These are phyloP conservation scores for Citrullus mucosospermus DNA, from an alignment of 306 rosid species.

Conservation along the genomic window DNA sequence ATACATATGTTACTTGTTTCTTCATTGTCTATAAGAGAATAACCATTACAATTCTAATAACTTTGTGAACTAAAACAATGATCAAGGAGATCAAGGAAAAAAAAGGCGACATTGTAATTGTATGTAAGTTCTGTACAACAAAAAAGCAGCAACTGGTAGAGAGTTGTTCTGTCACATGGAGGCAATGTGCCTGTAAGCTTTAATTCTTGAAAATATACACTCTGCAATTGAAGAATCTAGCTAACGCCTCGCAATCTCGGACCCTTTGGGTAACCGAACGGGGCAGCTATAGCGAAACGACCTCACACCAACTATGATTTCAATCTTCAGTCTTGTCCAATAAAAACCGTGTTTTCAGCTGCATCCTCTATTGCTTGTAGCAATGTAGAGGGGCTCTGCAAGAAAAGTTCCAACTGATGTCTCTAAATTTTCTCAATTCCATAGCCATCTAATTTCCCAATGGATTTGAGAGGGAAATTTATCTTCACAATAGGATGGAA, in stretches of 20 bases:
- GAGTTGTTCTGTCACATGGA: constrained; percentile 43
- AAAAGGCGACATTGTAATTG: not conserved
- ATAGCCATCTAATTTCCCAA: constrained; percentile 65
- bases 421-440: constrained; percentile 35
- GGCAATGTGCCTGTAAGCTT: constrained; percentile 27
- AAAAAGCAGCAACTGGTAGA: constrained; percentile 63
- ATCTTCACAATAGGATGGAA: constrained; percentile 25
- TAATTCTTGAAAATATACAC: constrained; percentile 20
- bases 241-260: constrained; percentile 30
- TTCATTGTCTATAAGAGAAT: not conserved
- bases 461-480: constrained; percentile 30
- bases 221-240: constrained; percentile 20
- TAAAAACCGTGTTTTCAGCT: constrained; percentile 11
- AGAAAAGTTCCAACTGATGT: constrained; percentile 25
- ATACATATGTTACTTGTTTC: too few species aligned
- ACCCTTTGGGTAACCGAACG: constrained; percentile 37
- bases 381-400: constrained; percentile 15
- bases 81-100: not conserved
- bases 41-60: not conserved
- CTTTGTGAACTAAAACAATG: not conserved
- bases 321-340: not conserved
- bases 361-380: constrained; percentile 11
- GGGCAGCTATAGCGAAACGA: constrained; percentile 25
- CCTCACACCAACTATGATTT: not conserved
- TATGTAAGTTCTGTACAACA: not conserved